Evolutionary conservation across 208 protist species (phyloP), one percentile per base, ranked within the genome.

Genomic region (Zelonia costaricensis): DNA sequence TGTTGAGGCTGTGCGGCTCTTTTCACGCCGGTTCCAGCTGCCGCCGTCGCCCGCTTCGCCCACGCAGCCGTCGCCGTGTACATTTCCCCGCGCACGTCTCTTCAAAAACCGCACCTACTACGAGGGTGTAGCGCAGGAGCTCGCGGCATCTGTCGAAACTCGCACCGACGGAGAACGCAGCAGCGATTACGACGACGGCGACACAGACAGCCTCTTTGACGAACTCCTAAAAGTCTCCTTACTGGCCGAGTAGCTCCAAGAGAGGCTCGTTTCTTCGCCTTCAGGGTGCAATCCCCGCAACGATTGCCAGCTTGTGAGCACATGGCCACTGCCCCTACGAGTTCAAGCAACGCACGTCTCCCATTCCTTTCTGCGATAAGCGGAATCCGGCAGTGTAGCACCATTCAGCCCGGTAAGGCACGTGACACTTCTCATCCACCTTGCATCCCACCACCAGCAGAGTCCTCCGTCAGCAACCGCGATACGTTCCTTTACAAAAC

Each of bases 91-190:
- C 2, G 77, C 78, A 6, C 71, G 70, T 20, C 58, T 90, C 12
- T 86, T 90, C 40, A 46, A 66, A 10, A 84, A 84, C 49, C 33
- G 36, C 18, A 69, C 71, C 9, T 90, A 90, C 68, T 86, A 86
- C 47, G 70, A 78, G 9, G 84, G 74, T 10, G 74, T 80, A 0
- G 16, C 36, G 20, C 64, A 79, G 27, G 71, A 80, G 55, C 10
- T 57, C n/a, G n/a, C 9, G 36, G 36, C 36, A 27, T 61, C 55
- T 38, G 30, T 38, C 13, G 23, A 36, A n/a, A 20, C 22, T 16
- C 5, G 8, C 23, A 30, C 20, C 33, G n/a, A 59, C 35, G 49
- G 76, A 49, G 3, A 59, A 51, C 8, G 35, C 9, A 48, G 27
- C 39, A 36, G 23, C 27, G 42, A 58, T 25, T 42, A 61, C 9